Evolutionary conservation across 2,329 filamentous ascomycete species (phyloP).

Genomic region (Nannizziopsis arthrosporioides): DNA sequence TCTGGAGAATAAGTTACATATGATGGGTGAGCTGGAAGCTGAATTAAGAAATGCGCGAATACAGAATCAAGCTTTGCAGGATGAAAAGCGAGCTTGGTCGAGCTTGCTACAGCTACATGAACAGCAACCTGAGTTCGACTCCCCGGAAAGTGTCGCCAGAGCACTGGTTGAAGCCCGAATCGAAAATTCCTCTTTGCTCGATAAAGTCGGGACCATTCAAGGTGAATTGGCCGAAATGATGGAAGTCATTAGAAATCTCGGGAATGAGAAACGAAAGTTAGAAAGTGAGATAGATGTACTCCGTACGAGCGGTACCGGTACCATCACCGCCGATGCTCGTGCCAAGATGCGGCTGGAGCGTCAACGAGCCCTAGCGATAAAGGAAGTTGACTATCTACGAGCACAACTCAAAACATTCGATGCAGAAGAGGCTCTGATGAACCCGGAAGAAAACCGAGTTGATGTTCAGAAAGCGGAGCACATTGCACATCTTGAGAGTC

Average conservation of each 20-base stretch:
- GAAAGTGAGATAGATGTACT: conserved; percentile 59
- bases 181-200: conserved; percentile 65
- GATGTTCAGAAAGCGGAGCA: conserved; percentile 64
- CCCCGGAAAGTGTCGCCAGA: conserved; percentile 74
- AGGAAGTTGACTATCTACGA: conserved; percentile 87
- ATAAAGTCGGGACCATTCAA: conserved; percentile 66
- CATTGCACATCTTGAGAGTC: conserved; percentile 68
- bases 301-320: conserved; percentile 39
- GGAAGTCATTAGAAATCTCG: conserved; percentile 57
- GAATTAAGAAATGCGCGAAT: conserved; percentile 70
- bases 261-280: conserved; percentile 56
- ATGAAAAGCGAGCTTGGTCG: conserved; percentile 78
- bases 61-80: conserved; percentile 75
- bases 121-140: conserved; percentile 61
- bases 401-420: conserved; percentile 85
- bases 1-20: conserved; percentile 63
- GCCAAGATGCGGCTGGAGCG: conserved; percentile 66
- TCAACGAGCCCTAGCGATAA: conserved; percentile 71
- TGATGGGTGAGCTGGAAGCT: conserved; percentile 60
- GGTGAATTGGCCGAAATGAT: conserved; percentile 69
- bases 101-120: conserved; percentile 65
- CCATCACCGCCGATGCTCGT: conserved; percentile 49
- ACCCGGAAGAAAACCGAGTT: conserved; percentile 52
- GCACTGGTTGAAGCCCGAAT: conserved; percentile 74
- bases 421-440: conserved; percentile 74